Conservation (phyloP, 345 rosid species). For the Noccaea caerulescens region DNA sequence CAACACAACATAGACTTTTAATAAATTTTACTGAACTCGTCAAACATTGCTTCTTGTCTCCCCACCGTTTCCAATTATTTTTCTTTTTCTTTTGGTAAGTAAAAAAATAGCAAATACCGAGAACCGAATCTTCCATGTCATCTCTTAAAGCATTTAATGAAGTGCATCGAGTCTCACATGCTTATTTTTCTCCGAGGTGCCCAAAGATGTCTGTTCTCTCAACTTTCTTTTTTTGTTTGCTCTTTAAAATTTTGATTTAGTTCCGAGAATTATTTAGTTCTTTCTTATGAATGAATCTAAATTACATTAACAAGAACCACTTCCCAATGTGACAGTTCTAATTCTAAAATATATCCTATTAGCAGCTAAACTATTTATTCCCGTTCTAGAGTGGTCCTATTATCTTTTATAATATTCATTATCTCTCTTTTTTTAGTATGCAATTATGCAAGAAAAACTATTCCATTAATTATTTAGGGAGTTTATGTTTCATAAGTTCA, state of each 20-base stretch:
- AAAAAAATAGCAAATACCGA: slow-evolving; percentile 49
- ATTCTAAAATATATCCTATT: slow-evolving; percentile 30
- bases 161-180: slow-evolving; percentile 60
- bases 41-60: slow-evolving; percentile 60
- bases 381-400: slow-evolving; percentile 11
- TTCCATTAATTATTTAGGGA: not conserved
- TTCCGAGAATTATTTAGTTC: slow-evolving; percentile 19
- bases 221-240: not conserved
- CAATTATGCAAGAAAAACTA: slow-evolving; percentile 2
- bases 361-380: slow-evolving; percentile 31
- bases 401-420: not conserved
- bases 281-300: slow-evolving; percentile 32
- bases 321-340: slow-evolving; percentile 42
- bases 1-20: slow-evolving; percentile 1
- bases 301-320: slow-evolving; percentile 27
- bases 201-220: slow-evolving; percentile 79
- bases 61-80: slow-evolving; percentile 41
- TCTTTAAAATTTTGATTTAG: not conserved
- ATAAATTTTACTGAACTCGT: slow-evolving; percentile 41
- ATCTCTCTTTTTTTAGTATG: not conserved
- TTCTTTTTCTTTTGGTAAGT: not conserved
- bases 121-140: slow-evolving; percentile 77
- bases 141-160: slow-evolving; percentile 57
- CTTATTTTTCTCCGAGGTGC: slow-evolving; percentile 52
- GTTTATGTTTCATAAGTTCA: not conserved